Conservation (phyloP, 2,329 filamentous ascomycete genomes). For the Alternaria postmessia region DNA sequence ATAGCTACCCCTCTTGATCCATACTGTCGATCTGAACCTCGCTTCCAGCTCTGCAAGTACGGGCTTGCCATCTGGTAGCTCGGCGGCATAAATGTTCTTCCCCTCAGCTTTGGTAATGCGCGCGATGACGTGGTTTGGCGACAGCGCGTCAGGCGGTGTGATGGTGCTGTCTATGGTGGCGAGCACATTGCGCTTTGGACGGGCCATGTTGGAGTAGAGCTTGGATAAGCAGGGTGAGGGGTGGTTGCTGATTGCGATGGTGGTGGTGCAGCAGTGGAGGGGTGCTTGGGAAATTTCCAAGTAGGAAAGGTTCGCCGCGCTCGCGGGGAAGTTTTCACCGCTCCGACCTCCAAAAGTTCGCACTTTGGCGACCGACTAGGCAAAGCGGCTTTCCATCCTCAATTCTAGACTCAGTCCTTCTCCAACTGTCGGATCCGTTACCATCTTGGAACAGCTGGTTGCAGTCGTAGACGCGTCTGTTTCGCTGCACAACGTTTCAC, state of each 20-base stretch:
- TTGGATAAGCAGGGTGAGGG: not conserved
- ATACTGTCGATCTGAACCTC: conserved; percentile 89
- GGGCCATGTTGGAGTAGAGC: conserved; percentile 63
- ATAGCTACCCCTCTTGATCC: conserved; percentile 88
- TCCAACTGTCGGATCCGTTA: not conserved
- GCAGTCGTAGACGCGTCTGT: not conserved
- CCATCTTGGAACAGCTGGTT: not conserved
- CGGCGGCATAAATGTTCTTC: conserved; percentile 86
- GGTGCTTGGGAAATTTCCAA: conserved; percentile 16
- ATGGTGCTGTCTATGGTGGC: conserved; percentile 79
- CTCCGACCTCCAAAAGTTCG: conserved; percentile 5
- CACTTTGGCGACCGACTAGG: conserved; percentile 18
- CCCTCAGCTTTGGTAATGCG: conserved; percentile 83
- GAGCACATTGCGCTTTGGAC: conserved; percentile 77
- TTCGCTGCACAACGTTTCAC: not conserved
- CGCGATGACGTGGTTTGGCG: conserved; percentile 69
- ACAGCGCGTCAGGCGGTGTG: conserved; percentile 64
- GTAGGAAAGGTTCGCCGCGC: conserved; percentile 16
- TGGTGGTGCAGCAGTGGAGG: conserved; percentile 8
- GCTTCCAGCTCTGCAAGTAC: conserved; percentile 83
- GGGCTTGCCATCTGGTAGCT: conserved; percentile 68
- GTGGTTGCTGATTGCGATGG: not conserved
- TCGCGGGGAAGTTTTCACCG: conserved; percentile 19
- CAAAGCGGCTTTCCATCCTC: conserved; percentile 8
- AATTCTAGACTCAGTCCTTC: not conserved